Base-by-base conservation (phyloP, 352 stramenopile species). In the Globisporangium okanoganense region DNA sequence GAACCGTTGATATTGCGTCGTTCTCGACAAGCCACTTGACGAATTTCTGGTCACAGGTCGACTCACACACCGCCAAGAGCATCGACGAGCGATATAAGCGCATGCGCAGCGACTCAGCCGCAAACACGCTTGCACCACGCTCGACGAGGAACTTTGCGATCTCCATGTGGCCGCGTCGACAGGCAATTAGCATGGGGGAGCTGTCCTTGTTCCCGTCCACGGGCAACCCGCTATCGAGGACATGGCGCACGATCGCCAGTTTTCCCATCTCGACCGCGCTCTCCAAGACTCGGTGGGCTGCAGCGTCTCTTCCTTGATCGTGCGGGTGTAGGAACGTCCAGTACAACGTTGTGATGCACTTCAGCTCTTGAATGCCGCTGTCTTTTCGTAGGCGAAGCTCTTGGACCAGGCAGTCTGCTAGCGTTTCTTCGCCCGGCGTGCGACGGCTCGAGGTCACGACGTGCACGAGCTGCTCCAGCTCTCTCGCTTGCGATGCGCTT, bases 121-220 rank as follows among this genome's bases (percentile, higher is more conserved):
- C 16, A 8, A n/a, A n/a, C 10, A 51, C 10, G n/a, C 44, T 51
- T 7, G 22, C 22, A n/a, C 22, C 44, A 6, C 44, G 22, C 22
- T 51, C 22, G 20, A 51, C 22, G 44, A 51, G 22, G 22, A 51
- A 51, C 44, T 51, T 51, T 14, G 44, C 44, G 22, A 51, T 51
- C 22, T 51, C 44, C 44, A 51, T 31, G 44, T 51, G 44, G 9
- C 44, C 44, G 12, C 3, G 20, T 27, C 31, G 10, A n/a, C 44
- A 51, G 2, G 22, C 44, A 5, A 51, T 20, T 5, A 20, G 7
- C 44, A 51, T 51, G 10, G 44, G 4, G 1, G 44, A 51, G 13
- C 12, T 16, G 13, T 51, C 31, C 22, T 31, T 4, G 10, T 51
- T 12, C 9, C n/a, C 44, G 22, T 51, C 44, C 44, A 51, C 44